These are phyloP conservation scores for Ganoderma leucocontextum DNA, from an alignment of 1,284 basidiomycete genomes.

Conservation along the genomic window DNA sequence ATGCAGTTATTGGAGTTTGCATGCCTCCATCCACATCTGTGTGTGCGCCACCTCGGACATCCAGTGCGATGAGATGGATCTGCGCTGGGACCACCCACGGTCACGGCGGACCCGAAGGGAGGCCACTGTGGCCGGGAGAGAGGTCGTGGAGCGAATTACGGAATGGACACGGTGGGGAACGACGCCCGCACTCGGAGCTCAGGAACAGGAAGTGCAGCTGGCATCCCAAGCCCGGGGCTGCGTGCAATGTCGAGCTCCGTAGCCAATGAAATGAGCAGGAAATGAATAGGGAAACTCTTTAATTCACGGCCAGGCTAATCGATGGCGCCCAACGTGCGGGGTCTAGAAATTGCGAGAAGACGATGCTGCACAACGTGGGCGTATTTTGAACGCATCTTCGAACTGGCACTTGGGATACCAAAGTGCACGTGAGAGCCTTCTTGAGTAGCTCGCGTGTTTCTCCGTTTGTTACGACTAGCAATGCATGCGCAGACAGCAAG, in stretches of 20 bases:
- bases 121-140: not conserved
- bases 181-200: not conserved
- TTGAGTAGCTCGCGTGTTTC: not conserved
- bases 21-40: not conserved
- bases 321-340: not conserved
- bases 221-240: not conserved
- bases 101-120: not conserved
- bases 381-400: not conserved
- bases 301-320: not conserved
- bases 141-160: not conserved
- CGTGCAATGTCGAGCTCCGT: slow-evolving; percentile 2
- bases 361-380: not conserved
- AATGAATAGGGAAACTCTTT: not conserved
- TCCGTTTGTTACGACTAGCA: not conserved
- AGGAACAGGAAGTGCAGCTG: not conserved
- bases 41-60: not conserved
- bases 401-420: not conserved
- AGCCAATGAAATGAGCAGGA: not conserved
- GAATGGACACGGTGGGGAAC: not conserved
- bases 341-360: not conserved
- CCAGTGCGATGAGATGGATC: not conserved
- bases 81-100: not conserved
- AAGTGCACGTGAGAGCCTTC: not conserved
- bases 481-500: not conserved
- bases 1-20: not conserved